phyloP scores from a whole-genome alignment of 371 early-diverging fungal genomes.

The Globomyces sp. region DNA sequence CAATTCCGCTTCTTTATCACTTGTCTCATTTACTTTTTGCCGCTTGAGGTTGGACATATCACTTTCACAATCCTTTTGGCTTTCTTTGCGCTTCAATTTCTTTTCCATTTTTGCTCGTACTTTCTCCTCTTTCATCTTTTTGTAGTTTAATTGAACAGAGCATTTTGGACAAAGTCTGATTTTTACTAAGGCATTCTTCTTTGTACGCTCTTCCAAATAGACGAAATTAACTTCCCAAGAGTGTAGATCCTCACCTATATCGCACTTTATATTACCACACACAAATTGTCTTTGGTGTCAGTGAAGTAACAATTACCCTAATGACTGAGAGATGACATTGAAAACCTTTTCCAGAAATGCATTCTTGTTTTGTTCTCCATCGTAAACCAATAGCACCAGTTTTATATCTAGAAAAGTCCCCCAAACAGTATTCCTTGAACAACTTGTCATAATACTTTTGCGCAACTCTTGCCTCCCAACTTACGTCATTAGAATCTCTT shows the following conservation, averaged over 20 bases:
- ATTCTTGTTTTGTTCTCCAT: conserved; percentile 80
- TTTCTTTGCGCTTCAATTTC: background rate
- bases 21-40: too few relatives aligned
- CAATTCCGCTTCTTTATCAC: too few relatives aligned
- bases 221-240: conserved; percentile 89
- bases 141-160: conserved; percentile 60
- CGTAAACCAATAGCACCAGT: conserved; percentile 77
- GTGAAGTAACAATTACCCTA: background rate
- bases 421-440: conserved; percentile 82
- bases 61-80: too few relatives aligned
- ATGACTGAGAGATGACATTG: background rate
- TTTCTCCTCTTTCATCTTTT: conserved; percentile 3
- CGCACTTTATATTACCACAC: conserved; percentile 65
- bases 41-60: too few relatives aligned
- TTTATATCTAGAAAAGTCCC: conserved; percentile 72
- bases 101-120: background rate
- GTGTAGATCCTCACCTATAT: conserved; percentile 43
- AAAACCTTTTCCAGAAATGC: conserved; percentile 71
- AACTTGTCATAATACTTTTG: conserved; percentile 82
- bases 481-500: conserved; percentile 51
- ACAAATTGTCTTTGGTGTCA: conserved; percentile 50
- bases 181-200: conserved; percentile 81
- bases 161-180: conserved; percentile 70
- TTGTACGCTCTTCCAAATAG: conserved; percentile 66
- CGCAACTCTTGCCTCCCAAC: conserved; percentile 79